Evolutionary conservation across 1,139 yeast species (phyloP).

Genomic region (Pichia sorboxylosa): DNA sequence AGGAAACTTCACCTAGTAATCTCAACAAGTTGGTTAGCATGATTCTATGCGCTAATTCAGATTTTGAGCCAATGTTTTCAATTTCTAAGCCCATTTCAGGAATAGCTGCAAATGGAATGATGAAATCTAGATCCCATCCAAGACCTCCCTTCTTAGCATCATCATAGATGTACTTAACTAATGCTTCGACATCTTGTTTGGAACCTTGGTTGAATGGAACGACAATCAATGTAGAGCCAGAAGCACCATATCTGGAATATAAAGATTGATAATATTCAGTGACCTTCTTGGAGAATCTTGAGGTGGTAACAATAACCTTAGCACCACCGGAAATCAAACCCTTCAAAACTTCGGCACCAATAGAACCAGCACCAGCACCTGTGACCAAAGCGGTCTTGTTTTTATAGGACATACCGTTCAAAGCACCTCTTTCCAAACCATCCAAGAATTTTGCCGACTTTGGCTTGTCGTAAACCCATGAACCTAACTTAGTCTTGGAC

Average conservation of each 20-base stretch:
- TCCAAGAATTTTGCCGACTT: constrained; percentile 73
- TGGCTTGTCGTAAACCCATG: constrained; percentile 76
- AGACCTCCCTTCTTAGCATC: constrained; percentile 78
- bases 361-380: constrained; percentile 98
- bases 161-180: constrained; percentile 75
- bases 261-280: constrained; percentile 92
- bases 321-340: constrained; percentile 98
- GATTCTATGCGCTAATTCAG: constrained; percentile 95
- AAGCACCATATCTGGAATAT: constrained; percentile 85
- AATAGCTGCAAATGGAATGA: constrained; percentile 96
- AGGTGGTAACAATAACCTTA: constrained; percentile 89
- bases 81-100: constrained; percentile 97
- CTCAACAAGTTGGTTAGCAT: constrained; percentile 94
- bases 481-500: constrained; percentile 57
- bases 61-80: constrained; percentile 84
- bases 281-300: constrained; percentile 86
- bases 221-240: constrained; percentile 83
- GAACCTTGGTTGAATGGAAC: constrained; percentile 99
- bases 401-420: constrained; percentile 82
- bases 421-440: constrained; percentile 86
- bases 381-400: constrained; percentile 85
- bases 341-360: constrained; percentile 93
- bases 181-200: constrained; percentile 80
- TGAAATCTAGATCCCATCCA: constrained; percentile 95
- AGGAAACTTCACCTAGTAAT: constrained; percentile 80